phyloP scores from a whole-genome alignment of 2,329 filamentous ascomycete species.

The Aspergillus piperis region DNA sequence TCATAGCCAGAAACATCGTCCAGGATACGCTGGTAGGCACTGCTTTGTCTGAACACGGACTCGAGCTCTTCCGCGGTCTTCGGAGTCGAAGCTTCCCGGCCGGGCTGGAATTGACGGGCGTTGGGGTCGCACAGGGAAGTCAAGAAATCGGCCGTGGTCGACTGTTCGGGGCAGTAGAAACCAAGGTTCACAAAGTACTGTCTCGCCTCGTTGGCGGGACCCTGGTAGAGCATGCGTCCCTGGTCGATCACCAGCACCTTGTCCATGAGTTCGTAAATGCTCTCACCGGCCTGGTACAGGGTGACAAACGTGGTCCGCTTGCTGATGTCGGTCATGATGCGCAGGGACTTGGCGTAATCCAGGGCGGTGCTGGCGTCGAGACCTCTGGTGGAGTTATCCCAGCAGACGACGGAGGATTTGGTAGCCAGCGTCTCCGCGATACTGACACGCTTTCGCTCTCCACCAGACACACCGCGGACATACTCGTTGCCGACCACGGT shows the following conservation, averaged over 20 bases:
- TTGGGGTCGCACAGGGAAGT: constrained; percentile 73
- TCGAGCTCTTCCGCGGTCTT: constrained; percentile 70
- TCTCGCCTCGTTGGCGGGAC: constrained; percentile 61
- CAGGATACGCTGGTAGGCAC: constrained; percentile 61
- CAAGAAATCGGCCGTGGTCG: constrained; percentile 75
- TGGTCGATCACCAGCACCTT: constrained; percentile 77
- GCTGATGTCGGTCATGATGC: constrained; percentile 74
- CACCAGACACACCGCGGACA: constrained; percentile 73
- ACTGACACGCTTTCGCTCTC: constrained; percentile 76
- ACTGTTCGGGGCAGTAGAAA: constrained; percentile 59
- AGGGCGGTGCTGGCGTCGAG: constrained; percentile 76
- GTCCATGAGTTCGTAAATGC: constrained; percentile 73
- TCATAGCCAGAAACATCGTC: constrained; percentile 65
- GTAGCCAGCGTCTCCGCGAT: constrained; percentile 77
- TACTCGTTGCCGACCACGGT: constrained; percentile 75
- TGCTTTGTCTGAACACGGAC: constrained; percentile 65
- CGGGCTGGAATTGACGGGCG: constrained; percentile 67
- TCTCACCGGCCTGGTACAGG: constrained; percentile 70
- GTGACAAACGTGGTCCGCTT: constrained; percentile 71
- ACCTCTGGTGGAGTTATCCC: constrained; percentile 81
- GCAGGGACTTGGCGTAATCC: constrained; percentile 70
- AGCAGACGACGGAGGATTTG: constrained; percentile 71
- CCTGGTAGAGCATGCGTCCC: constrained; percentile 69
- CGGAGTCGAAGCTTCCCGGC: constrained; percentile 66
- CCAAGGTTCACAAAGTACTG: constrained; percentile 68